phyloP scores from a whole-genome alignment of 192 early-diverging fungal genomes.

The Haplosporangium gracile region DNA sequence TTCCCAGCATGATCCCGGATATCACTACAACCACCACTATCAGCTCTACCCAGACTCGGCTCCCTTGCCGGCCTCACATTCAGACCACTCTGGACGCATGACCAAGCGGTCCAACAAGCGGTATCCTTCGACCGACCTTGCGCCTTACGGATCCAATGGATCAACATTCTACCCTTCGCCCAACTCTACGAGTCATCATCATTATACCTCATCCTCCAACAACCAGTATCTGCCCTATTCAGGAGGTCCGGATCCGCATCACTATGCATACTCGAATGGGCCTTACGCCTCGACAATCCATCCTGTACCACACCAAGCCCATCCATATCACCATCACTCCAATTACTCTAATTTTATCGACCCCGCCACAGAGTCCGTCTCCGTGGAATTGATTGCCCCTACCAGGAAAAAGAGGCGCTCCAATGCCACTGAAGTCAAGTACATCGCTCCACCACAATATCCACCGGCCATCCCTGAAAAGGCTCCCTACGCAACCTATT shows the following conservation, averaged over 20 bases:
- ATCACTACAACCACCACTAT: conserved; percentile 20
- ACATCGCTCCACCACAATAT: conserved; percentile 18
- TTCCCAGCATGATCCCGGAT: neutral
- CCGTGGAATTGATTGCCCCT: conserved; percentile 5
- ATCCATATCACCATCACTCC: conserved; percentile 4
- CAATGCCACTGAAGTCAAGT: conserved; percentile 26
- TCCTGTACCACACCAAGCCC: conserved; percentile 19
- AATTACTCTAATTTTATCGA: conserved; percentile 8
- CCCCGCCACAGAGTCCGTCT: neutral
- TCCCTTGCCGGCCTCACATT: neutral
- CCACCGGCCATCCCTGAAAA: conserved; percentile 6
- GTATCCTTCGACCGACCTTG: conserved; percentile 12
- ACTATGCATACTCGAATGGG: conserved; percentile 13
- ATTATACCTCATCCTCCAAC: neutral
- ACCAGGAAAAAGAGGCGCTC: conserved; percentile 34
- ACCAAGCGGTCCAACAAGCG: conserved; percentile 29
- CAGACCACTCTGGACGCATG: neutral
- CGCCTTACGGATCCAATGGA: conserved; percentile 14
- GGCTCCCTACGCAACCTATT: conserved; percentile 11
- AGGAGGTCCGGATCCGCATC: neutral
- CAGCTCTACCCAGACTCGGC: neutral
- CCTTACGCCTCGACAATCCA: conserved; percentile 7
- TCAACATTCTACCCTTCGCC: conserved; percentile 1
- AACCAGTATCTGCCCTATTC: conserved; percentile 2
- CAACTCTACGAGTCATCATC: neutral